Evolutionary conservation across 257 asterid species (phyloP).

Genomic region (Osmanthus fragrans): DNA sequence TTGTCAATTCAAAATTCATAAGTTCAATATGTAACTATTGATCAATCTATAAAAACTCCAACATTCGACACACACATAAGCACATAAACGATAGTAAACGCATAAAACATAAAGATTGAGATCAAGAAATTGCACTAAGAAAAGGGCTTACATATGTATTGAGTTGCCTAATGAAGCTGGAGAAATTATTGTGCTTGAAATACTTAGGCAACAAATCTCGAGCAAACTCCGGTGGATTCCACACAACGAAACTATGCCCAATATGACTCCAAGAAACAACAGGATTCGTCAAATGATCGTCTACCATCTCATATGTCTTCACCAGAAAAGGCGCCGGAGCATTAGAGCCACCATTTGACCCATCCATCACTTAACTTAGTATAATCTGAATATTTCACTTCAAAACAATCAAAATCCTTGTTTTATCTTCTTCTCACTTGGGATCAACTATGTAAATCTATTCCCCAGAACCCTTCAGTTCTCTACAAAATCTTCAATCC

Average conservation of each 20-base stretch:
- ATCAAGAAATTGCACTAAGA: slow-evolving; percentile 12
- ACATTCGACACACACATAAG: not conserved
- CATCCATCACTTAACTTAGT: slow-evolving; percentile 51
- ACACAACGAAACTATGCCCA: slow-evolving; percentile 74
- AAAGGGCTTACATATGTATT: slow-evolving; percentile 79
- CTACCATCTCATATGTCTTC: slow-evolving; percentile 91
- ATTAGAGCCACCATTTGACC: slow-evolving; percentile 53
- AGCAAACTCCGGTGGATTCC: slow-evolving; percentile 91
- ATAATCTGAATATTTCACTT: not conserved
- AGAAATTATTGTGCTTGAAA: slow-evolving; percentile 90
- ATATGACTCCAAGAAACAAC: slow-evolving; percentile 74
- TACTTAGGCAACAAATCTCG: slow-evolving; percentile 81
- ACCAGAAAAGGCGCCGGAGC: slow-evolving; percentile 85
- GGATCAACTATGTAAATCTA: slow-evolving; percentile 8
- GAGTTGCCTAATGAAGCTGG: slow-evolving; percentile 92
- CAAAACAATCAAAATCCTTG: not conserved
- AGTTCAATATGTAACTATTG: not conserved
- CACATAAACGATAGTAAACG: not conserved
- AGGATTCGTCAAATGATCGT: slow-evolving; percentile 55
- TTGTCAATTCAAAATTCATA: not conserved
- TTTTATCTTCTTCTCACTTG: not conserved
- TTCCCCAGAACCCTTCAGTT: slow-evolving; percentile 16
- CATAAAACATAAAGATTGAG: not conserved
- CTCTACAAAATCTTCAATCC: not conserved
- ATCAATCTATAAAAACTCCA: not conserved